Base-by-base conservation (phyloP, 2,329 filamentous ascomycete species). In the Pestalotiopsis sp. region DNA sequence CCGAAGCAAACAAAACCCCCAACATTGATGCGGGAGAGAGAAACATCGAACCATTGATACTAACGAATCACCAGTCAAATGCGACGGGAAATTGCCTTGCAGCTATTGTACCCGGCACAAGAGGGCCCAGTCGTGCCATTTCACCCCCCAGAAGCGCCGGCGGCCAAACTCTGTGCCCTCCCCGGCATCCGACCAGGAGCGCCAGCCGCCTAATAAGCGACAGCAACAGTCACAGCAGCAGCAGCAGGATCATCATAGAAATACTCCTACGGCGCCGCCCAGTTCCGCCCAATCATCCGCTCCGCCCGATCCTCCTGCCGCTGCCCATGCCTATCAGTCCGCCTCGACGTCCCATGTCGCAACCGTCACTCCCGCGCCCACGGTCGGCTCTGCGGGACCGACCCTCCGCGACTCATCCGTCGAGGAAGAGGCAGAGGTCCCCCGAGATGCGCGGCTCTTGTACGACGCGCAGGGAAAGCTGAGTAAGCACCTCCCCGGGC, bases 371-470 rank as follows among this genome's bases (percentile, higher is more conserved):
- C 13, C 61, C n/a, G 61, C 38, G n/a, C 39, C 39, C n/a, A 64
- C 61, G 61, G 61, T 23, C 27, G 70, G 70, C 7, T 70, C 70
- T 45, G 60, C 64, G 12, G 14, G 70, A 31, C 69, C 72, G 45
- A 71, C 69, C 9, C 71, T 67, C n/a, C 72, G 71, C 68, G 75
- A 77, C 66, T 66, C 71, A 6, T 73, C 78, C 1, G 78, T 77
- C 0, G 84, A 85, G n/a, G 86, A 87, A 49, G 85, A 87, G 69
- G 85, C 85, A 0, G 85, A 87, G 25, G 86, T 88, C 3, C 86
- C 85, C 2, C 80, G 85, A 1, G 86, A 88, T 68, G 86, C 86
- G 2, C 79, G 85, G 2, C 77, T 88, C 4, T 77, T 88, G 0
- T 83, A 83, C 57, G 86, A 88, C 70, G 81, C 84, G 0, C 84